Evolutionary conservation across 306 rosid species (phyloP).

Genomic region (Medicago lupulina): DNA sequence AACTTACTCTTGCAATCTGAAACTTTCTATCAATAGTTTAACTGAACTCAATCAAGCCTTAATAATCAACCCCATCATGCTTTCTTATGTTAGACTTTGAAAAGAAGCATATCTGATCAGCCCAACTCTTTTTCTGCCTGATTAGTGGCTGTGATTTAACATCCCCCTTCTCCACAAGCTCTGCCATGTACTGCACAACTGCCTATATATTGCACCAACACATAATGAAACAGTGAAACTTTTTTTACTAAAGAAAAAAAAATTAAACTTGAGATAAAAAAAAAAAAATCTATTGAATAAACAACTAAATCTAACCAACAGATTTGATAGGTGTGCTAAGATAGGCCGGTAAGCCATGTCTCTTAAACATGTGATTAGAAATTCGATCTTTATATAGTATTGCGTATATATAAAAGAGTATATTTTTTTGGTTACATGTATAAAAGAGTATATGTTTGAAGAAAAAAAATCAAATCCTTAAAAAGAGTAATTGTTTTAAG

Average conservation of each 20-base stretch:
- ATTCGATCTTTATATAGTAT: no score
- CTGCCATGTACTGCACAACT: conserved; percentile 83
- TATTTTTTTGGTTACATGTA: no score
- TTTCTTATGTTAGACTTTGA: conserved; percentile 77
- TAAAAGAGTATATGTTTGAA: no score
- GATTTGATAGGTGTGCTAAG: no score
- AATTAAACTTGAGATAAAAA: background rate
- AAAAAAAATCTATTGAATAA: no score
- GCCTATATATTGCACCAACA: conserved; percentile 60
- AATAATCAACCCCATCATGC: conserved; percentile 55
- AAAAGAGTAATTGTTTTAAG: no score
- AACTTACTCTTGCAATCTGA: conserved; percentile 16
- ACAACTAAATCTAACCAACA: no score
- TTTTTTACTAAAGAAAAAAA: no score
- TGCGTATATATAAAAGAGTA: no score
- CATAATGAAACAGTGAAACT: background rate
- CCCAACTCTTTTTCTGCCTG: conserved; percentile 76
- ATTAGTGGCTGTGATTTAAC: conserved; percentile 54
- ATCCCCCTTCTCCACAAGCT: conserved; percentile 61
- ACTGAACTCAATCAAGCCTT: conserved; percentile 53
- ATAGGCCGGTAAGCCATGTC: no score
- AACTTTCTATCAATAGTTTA: conserved; percentile 31
- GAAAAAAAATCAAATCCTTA: no score
- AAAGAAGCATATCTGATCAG: conserved; percentile 64
- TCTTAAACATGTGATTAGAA: no score